Base-by-base conservation (phyloP, 805 yeast species). In the Metschnikowia colocasiae region DNA sequence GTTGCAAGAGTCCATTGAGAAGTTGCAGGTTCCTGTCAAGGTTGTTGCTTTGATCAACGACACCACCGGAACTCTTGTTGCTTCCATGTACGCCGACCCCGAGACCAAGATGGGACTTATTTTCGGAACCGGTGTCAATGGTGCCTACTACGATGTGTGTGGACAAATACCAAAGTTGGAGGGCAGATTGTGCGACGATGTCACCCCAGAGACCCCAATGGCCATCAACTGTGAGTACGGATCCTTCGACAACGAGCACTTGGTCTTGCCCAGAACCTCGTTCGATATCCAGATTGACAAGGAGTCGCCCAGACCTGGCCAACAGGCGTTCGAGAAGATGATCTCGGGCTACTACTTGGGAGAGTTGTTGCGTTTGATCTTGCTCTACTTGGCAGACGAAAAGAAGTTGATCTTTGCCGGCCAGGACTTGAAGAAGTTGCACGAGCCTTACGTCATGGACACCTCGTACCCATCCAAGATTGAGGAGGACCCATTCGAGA, bases 211-310 rank as follows among this genome's bases (percentile, higher is more conserved):
- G 42, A 76, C 85, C 36, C 82, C 85, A 53, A 91, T 92, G 95
- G 97, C 97, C 46, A 92, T 92, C 67, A 92, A 92, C 78, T 90
- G 97, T 76, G 99, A 92, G 74, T 92, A 92, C 73, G 98, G 99
- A 62, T 92, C 97, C 6, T 92, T 92, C 65, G 98, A 92, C 68
- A 91, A 89, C 64, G 97, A 89, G 69, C 95, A 85, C 61, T 49
- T 57, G 8, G 79, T 83, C 30, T 78, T 92, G 59, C 98, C 98
- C 63, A 82, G 97, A 73, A 91, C 95, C 56, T 84, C 83, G 66
- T 92, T 82, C 67, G 99, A 92, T 68, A 63, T 83, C 46, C 76
- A 73, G 55, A 84, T 92, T 55, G 98, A 92, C 68, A 74, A 69
- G 25, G 85, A 86, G 62, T 85, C 95, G 34, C 98, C 98, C 60